These are phyloP conservation scores for Vigna hirtella DNA, from an alignment of 306 rosid species.

Conservation along the genomic window DNA sequence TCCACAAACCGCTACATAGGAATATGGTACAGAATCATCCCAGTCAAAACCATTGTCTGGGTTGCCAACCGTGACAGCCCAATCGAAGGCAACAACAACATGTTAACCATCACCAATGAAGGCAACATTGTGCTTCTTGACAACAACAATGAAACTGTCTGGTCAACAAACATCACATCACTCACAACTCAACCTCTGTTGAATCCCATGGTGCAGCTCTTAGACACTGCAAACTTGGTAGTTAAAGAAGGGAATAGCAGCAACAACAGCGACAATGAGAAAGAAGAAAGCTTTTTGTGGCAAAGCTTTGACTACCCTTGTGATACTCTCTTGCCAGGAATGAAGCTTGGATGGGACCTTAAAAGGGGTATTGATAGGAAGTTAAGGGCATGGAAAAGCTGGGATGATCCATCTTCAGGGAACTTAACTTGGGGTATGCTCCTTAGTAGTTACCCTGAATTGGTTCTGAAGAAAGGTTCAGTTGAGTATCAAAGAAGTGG, in stretches of 20 bases:
- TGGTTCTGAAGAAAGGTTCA: neutral
- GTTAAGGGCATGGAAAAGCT: neutral
- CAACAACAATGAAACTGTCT: neutral
- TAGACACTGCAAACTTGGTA: neutral
- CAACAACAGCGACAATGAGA: neutral
- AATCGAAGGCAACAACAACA: neutral
- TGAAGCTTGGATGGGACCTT: slow-evolving; percentile 11
- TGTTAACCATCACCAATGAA: neutral
- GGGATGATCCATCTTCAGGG: neutral
- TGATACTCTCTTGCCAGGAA: neutral
- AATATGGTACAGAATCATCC: neutral
- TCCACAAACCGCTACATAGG: neutral
- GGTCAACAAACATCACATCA: neutral
- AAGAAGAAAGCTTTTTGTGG: neutral
- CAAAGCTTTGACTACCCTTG: slow-evolving; percentile 5
- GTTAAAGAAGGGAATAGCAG: neutral
- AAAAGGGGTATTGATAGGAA: neutral
- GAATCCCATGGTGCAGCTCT: neutral
- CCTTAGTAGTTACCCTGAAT: neutral
- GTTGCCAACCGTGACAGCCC: neutral
- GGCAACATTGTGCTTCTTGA: neutral
- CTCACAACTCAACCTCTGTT: neutral
- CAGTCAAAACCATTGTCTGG: neutral
- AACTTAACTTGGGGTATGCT: neutral
- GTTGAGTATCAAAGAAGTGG: neutral